Evolutionary conservation across 768 basidiomycete genomes (phyloP), one percentile per base, ranked within the genome.

Genomic region (Tremella yokohamensis): DNA sequence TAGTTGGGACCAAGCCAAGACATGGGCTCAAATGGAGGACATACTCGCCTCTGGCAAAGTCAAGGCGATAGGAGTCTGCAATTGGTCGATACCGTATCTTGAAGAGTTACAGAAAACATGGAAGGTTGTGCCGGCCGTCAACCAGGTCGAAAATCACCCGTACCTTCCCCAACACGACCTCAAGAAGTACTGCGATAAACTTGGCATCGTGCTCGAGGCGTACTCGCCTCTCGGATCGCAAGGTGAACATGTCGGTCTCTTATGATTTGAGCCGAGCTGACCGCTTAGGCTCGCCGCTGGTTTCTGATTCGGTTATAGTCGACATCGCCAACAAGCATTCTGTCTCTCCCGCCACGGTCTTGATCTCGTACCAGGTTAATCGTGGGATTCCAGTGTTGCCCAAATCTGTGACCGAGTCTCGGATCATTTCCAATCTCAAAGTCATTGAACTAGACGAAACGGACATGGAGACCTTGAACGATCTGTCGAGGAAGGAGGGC

Each of bases 11-110:
- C 87, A 87, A 83, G 77, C 85, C 48, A 82, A 90, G 65, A 88
- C 88, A 25, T 91, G 89, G 89, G 84, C 84, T 67, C 73, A 78
- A 52, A 87, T 91, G 84, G 88, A 87, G 73, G 82, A 81, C 60
- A 70, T 90, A 13, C 81, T 83, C 79, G 57, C 50, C n/a, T 74
- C 74, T 49, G 78, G 77, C 47, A 75, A 75, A 56, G 72, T 78
- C 29, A 70, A 70, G 57, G 73, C 75, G 18, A 70, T 71, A 65
- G 89, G 89, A 26, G 84, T 85, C 29, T 88, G 87, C 63, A 90
- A 90, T 80, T 86, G 84, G 73, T 86, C 85, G 25, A 59, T 58
- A 48, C 78, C 85, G 72, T 83, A 85, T 70, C 79, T 92, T 18
- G 84, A 88, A 69, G 82, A 85, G 62, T 82, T 90, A 53, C 79